Conservation (phyloP, 805 yeast species). For the Henningerozyma blattae region DNA sequence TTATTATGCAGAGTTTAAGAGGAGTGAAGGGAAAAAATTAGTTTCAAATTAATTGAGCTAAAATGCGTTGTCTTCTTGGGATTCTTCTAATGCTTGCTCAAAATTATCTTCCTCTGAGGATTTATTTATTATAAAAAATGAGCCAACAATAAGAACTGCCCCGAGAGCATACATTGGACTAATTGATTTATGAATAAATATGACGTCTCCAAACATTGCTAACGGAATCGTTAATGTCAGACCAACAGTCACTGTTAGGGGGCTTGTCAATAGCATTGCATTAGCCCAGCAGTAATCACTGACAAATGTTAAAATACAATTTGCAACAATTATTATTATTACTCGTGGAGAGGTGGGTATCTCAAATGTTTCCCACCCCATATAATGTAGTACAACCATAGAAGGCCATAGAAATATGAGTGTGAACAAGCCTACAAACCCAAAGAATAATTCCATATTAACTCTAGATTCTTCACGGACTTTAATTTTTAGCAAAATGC, state of each 20-base stretch:
- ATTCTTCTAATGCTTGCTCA: constrained; percentile 6
- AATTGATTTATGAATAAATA: constrained; percentile 53
- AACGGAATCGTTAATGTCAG: constrained; percentile 86
- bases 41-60: no score
- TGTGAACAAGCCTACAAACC: constrained; percentile 86
- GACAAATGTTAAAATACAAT: constrained; percentile 68
- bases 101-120: constrained; percentile 55
- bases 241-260: constrained; percentile 92
- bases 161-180: constrained; percentile 61
- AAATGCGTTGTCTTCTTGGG: no score
- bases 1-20: no score
- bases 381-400: constrained; percentile 47
- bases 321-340: constrained; percentile 41
- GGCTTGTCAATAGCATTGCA: constrained; percentile 87
- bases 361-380: constrained; percentile 60
- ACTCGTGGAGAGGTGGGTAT: constrained; percentile 48
- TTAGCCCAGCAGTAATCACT: constrained; percentile 95
- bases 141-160: constrained; percentile 65
- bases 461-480: constrained; percentile 65
- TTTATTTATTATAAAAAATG: constrained; percentile 74
- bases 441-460: constrained; percentile 82
- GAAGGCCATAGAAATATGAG: constrained; percentile 73
- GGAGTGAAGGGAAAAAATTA: no score
- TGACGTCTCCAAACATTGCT: constrained; percentile 83
- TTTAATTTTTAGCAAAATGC: constrained; percentile 65